phyloP scores from a whole-genome alignment of 768 basidiomycete species.

The Pisolithus microcarpus region DNA sequence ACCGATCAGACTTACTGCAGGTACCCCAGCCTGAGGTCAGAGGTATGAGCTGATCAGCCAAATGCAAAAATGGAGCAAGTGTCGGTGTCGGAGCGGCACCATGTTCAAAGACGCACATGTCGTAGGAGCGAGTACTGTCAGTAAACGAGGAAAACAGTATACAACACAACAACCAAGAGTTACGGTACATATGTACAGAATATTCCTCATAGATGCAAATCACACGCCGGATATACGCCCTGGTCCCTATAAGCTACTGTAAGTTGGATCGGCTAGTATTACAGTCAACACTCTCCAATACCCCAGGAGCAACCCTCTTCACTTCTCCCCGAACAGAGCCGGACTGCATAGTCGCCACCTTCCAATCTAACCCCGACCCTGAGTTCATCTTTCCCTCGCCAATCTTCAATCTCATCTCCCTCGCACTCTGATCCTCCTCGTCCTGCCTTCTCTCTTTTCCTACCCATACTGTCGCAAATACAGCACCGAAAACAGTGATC shows the following conservation, averaged over 20 bases:
- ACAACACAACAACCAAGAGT: background rate
- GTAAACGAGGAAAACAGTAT: background rate
- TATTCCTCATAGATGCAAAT: background rate
- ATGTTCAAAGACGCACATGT: no score
- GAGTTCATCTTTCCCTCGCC: background rate
- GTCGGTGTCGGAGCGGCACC: no score
- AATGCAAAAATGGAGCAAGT: no score
- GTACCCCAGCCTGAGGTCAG: no score
- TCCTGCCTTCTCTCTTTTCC: background rate
- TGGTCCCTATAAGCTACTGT: no score
- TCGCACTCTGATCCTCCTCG: background rate
- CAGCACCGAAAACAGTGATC: constrained; percentile 27
- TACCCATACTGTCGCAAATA: constrained; percentile 28
- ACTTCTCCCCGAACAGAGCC: no score
- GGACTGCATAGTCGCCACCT: background rate
- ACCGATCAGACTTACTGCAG: no score
- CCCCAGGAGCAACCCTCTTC: no score
- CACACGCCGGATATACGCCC: no score
- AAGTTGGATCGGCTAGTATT: background rate
- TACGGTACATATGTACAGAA: background rate
- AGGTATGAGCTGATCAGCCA: no score
- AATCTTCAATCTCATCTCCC: background rate
- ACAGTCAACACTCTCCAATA: no score
- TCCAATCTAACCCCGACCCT: background rate
- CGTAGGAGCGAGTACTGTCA: no score